Evolutionary conservation across 768 basidiomycete species (phyloP).

Genomic region (Ramaria sp.): DNA sequence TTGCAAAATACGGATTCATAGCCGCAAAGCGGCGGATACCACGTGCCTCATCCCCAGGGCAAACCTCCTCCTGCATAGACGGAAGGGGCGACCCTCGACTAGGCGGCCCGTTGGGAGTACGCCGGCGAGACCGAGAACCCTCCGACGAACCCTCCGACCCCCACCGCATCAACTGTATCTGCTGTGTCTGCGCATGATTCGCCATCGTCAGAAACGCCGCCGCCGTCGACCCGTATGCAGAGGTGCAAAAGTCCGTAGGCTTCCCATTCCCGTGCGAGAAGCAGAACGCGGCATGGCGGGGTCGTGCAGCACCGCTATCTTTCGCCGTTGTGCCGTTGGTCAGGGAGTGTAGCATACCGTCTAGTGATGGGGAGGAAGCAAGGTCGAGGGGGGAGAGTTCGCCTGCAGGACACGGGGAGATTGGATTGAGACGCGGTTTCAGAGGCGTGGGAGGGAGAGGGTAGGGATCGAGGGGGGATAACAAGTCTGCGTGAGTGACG

Average conservation of each 20-base stretch:
- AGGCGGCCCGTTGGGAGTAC: background rate
- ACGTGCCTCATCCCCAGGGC: background rate
- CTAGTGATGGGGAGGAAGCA: background rate
- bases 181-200: background rate
- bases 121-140: background rate
- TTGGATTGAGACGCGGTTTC: background rate
- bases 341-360: background rate
- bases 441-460: background rate
- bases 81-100: background rate
- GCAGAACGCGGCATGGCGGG: background rate
- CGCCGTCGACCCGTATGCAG: background rate
- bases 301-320: background rate
- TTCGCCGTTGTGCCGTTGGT: background rate
- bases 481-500: background rate
- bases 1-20: background rate
- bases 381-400: background rate
- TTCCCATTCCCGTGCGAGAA: background rate
- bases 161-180: background rate
- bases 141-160: background rate
- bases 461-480: background rate
- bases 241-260: background rate
- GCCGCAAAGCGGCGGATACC: background rate
- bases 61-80: background rate
- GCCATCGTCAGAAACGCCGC: background rate
- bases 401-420: background rate